A percentile compares a stretch with the other conserved stretches of the same genome.
These are phyloP conservation scores for Metarhizium brunneum DNA, from an alignment of 2,329 filamentous ascomycete genomes.

Conservation along the genomic window DNA sequence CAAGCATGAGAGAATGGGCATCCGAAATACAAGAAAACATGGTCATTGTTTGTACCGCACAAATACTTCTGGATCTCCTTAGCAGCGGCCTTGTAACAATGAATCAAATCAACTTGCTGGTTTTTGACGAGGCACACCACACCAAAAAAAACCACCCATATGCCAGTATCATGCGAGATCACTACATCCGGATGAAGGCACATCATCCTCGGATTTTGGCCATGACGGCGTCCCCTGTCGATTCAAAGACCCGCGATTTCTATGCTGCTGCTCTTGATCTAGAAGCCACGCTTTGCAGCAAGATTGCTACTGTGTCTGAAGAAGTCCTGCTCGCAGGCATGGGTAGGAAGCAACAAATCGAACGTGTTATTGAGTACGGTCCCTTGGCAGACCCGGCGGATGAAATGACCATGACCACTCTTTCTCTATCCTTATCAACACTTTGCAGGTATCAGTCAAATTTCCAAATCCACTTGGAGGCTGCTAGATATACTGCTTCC, in stretches of 20 bases:
- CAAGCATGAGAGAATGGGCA: slow-evolving; percentile 37
- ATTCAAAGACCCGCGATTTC: slow-evolving; percentile 63
- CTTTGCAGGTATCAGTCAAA: slow-evolving; percentile 30
- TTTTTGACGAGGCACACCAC: slow-evolving; percentile 96
- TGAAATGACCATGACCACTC: slow-evolving; percentile 58
- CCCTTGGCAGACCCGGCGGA: slow-evolving; percentile 29
- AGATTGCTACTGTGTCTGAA: slow-evolving; percentile 64
- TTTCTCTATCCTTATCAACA: slow-evolving; percentile 49
- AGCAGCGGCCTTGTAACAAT: slow-evolving; percentile 73
- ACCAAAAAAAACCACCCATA: slow-evolving; percentile 91
- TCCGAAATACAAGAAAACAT: slow-evolving; percentile 54
- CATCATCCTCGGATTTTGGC: slow-evolving; percentile 72
- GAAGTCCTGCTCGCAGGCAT: slow-evolving; percentile 19
- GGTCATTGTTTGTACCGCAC: slow-evolving; percentile 87
- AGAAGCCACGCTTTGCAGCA: slow-evolving; percentile 67
- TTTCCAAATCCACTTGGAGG: slow-evolving; percentile 50
- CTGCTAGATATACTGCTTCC: slow-evolving; percentile 48
- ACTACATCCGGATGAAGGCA: slow-evolving; percentile 51
- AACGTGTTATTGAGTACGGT: slow-evolving; percentile 37
- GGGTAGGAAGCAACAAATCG: slow-evolving; percentile 31
- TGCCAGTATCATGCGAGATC: slow-evolving; percentile 80
- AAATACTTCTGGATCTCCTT: slow-evolving; percentile 72
- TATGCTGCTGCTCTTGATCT: slow-evolving; percentile 61
- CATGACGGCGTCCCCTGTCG: slow-evolving; percentile 94
- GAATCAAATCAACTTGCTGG: slow-evolving; percentile 73